Conservation (phyloP, 192 early-diverging fungal genomes). For the Coemansia erecta region DNA sequence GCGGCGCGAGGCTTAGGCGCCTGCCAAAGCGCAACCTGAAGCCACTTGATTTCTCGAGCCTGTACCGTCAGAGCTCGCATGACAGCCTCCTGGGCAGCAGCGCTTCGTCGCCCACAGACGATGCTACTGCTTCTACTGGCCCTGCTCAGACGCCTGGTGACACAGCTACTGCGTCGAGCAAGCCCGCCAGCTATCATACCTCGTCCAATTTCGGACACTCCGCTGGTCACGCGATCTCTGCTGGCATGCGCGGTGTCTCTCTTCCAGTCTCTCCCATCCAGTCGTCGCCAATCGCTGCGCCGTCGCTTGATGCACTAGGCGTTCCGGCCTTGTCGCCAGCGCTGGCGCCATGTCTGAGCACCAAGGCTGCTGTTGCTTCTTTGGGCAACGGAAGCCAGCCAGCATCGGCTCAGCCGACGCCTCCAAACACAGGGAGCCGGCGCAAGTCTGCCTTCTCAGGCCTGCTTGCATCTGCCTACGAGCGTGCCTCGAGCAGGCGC, state of each 20-base stretch:
- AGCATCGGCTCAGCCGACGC: constrained; percentile 23
- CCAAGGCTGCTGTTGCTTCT: constrained; percentile 2
- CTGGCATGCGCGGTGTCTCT: constrained; percentile 19
- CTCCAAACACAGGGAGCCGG: constrained; percentile 38
- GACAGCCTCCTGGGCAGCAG: not conserved
- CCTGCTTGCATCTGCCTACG: constrained; percentile 42
- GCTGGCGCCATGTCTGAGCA: constrained; percentile 1
- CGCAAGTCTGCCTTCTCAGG: constrained; percentile 39
- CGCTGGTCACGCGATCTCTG: constrained; percentile 3
- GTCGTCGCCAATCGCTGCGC: constrained; percentile 23
- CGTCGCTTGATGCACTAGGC: constrained; percentile 9
- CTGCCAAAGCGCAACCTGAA: constrained; percentile 54
- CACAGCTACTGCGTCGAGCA: constrained; percentile 26
- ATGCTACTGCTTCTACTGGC: constrained; percentile 29
- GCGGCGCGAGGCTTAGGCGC: constrained; percentile 36
- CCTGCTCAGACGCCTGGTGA: not conserved
- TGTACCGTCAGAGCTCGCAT: constrained; percentile 25
- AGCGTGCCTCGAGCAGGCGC: constrained; percentile 38
- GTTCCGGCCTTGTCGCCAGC: constrained; percentile 13
- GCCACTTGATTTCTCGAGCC: constrained; percentile 50
- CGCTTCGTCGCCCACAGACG: constrained; percentile 1
- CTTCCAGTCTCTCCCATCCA: constrained; percentile 44
- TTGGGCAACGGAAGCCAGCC: not conserved
- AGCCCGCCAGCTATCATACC: constrained; percentile 21
- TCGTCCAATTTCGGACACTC: not conserved